Percentiles rank a stretch among this genome's conserved stretches.
phyloP scores from a whole-genome alignment of 495 filamentous ascomycete genomes.

The Baudoinia panamericana region DNA sequence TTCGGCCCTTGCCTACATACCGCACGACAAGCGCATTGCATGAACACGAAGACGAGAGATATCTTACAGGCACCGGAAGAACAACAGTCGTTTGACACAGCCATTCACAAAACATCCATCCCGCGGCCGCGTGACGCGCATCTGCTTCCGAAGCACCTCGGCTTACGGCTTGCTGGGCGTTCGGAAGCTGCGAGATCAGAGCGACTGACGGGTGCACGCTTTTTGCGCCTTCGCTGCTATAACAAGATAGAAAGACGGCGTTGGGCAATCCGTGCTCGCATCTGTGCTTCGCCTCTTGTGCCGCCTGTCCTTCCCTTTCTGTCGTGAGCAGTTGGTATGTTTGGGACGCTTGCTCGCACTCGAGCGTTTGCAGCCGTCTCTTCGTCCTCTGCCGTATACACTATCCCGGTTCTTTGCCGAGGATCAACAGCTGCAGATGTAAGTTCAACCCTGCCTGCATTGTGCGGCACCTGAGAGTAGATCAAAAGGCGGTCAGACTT shows the following conservation, averaged over 20 bases:
- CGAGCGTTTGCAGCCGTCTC: not conserved
- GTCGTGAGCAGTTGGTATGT: conserved; percentile 12
- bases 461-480: not conserved
- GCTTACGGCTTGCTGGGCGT: not conserved
- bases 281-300: not conserved
- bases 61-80: too few species aligned
- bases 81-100: too few species aligned
- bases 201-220: not conserved
- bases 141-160: too few species aligned
- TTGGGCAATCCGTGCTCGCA: not conserved
- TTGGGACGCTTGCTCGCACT: conserved; percentile 11
- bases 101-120: too few species aligned
- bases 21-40: not conserved
- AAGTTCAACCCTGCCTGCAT: not conserved
- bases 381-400: not conserved
- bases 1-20: not conserved
- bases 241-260: not conserved
- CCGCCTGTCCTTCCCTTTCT: not conserved
- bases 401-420: conserved; percentile 1
- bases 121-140: too few species aligned
- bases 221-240: not conserved
- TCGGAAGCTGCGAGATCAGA: not conserved
- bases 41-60: not conserved
- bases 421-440: conserved; percentile 7
- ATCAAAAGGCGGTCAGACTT: not conserved